Base-by-base conservation (phyloP, 2,329 filamentous ascomycete genomes). In the Pseudovirgaria hyperparasitica region DNA sequence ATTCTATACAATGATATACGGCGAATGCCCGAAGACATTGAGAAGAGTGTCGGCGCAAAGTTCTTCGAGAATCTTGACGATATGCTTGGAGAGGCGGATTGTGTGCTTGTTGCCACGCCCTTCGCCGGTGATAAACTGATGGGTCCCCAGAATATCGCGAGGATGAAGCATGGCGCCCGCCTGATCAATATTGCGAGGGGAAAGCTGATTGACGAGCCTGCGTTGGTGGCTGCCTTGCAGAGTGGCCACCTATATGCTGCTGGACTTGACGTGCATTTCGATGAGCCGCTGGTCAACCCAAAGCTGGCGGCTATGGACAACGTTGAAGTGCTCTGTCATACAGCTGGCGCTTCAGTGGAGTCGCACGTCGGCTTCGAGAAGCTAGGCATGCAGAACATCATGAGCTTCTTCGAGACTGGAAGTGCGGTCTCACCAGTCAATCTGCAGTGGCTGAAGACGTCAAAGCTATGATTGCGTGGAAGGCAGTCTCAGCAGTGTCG, bases 131-230 rank as follows among this genome's bases (percentile, higher is more conserved):
- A 55, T 2, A 54, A 58, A 1, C 38, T 78, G 4, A 59, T 80
- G 27, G 60, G 62, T 4, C 42, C 45, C 0, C 45, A 55, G 6
- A 54, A 62, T 13, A 55, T 81, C 8, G 37, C 37, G 0, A 52
- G 54, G 27, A 67, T 77, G 42, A 70, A 67, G 38, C 52, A 39
- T 1, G 72, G 72, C 1, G 55, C 63, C 3, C 54, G 73, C 0
- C 61, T 81, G 22, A 70, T 81, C 18, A 81, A 80, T 40, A 65
- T 80, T 16, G 73, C 75, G 5, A 56, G 75, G 7, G 76, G 76
- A 0, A 65, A 62, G 16, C 56, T 81, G 4, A 66, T 81, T 4
- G 72, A 80, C 34, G 74, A 79, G 38, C 64, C 68, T 4, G 74
- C 72, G 9, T 51, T 82, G 5, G 65, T 66, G 0, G 59, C 62